phyloP scores from a whole-genome alignment of 192 early-diverging fungal genomes.

The Thoreauomyces humboldtii region DNA sequence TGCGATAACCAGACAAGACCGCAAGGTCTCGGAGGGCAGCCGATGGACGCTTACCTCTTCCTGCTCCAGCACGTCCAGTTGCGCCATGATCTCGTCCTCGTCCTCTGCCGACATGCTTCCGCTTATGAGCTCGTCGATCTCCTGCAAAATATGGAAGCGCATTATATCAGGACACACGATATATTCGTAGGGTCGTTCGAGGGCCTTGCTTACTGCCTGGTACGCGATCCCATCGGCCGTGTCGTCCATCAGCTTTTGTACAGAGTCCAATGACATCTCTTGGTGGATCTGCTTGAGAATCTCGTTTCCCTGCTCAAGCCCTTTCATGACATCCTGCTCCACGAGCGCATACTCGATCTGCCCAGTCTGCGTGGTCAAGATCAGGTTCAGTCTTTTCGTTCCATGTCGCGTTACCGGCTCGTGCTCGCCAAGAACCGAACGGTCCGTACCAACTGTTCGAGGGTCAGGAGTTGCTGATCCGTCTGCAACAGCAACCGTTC shows the following conservation, averaged over 20 bases:
- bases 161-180: background rate
- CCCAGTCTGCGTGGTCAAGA: conserved; percentile 41
- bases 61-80: conserved; percentile 70
- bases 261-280: conserved; percentile 86
- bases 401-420: no score
- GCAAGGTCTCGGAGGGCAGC: background rate
- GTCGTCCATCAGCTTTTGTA: conserved; percentile 93
- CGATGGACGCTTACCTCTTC: conserved; percentile 38
- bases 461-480: conserved; percentile 80
- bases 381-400: no score
- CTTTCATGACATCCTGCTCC: conserved; percentile 84
- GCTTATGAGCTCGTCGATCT: conserved; percentile 78
- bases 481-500: conserved; percentile 82
- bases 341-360: conserved; percentile 92
- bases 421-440: no score
- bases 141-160: conserved; percentile 35
- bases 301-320: conserved; percentile 79
- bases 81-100: conserved; percentile 78
- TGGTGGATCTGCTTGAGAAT: conserved; percentile 82
- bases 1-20: no score
- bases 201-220: conserved; percentile 84
- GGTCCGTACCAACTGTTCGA: conserved; percentile 77
- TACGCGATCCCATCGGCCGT: conserved; percentile 94
- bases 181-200: no score
- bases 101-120: conserved; percentile 76